These are phyloP conservation scores for Xylariomycetidae sp. DNA, from an alignment of 2,329 filamentous ascomycete genomes.

Conservation along the genomic window DNA sequence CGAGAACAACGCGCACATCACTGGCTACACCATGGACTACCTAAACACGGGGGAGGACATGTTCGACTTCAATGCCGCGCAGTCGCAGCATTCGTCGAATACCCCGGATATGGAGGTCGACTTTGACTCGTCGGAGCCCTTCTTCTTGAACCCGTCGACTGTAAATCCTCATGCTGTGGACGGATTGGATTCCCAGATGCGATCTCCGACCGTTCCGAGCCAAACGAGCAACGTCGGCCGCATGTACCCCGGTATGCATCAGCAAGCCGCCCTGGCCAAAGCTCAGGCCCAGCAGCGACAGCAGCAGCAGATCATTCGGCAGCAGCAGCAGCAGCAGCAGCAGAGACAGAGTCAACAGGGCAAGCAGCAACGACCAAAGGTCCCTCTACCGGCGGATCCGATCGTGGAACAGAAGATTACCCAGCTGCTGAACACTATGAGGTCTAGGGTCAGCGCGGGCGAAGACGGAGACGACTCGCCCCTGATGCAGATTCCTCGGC, in stretches of 20 bases:
- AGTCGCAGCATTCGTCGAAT: constrained; percentile 54
- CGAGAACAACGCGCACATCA: constrained; percentile 48
- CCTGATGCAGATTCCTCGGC: constrained; percentile 62
- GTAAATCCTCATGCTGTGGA: constrained; percentile 72
- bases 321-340: constrained; percentile 41
- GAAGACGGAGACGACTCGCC: constrained; percentile 45
- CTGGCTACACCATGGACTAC: constrained; percentile 48
- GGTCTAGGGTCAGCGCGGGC: constrained; percentile 58
- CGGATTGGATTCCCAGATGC: constrained; percentile 41
- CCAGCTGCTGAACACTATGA: constrained; percentile 87
- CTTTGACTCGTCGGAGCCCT: constrained; percentile 55
- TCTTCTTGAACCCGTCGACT: constrained; percentile 48
- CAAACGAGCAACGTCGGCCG: constrained; percentile 58
- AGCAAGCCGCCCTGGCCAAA: constrained; percentile 73
- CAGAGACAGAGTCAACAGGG: constrained; percentile 32
- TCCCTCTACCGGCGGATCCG: constrained; percentile 53
- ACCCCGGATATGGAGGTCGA: constrained; percentile 64
- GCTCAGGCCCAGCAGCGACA: constrained; percentile 64
- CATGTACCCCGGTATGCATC: constrained; percentile 90
- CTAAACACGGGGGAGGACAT: constrained; percentile 56
- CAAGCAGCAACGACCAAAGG: constrained; percentile 40
- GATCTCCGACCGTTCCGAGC: constrained; percentile 39
- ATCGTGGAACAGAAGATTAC: constrained; percentile 89
- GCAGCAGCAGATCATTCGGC: constrained; percentile 55
- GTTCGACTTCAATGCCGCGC: constrained; percentile 67